Percentiles rank a stretch among this genome's conserved stretches.
Evolutionary conservation across 495 filamentous ascomycete genomes (phyloP).

Genomic region (Poronia punctata): DNA sequence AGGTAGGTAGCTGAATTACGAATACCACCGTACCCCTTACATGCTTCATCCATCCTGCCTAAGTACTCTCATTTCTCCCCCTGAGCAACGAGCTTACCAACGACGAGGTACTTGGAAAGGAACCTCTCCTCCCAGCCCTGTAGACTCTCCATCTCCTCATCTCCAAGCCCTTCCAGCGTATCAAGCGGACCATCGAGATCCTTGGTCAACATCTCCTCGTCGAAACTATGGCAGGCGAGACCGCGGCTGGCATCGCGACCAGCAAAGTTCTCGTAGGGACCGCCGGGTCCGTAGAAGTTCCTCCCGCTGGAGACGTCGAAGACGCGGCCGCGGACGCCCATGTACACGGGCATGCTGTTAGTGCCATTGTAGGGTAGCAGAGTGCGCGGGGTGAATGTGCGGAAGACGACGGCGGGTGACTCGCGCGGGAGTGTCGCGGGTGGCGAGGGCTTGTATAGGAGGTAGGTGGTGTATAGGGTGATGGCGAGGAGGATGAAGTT

Average conservation of each 20-base stretch:
- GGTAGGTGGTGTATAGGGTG: constrained; percentile 62
- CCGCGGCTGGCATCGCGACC: constrained; percentile 91
- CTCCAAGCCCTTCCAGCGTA: constrained; percentile 63
- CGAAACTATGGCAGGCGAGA: constrained; percentile 87
- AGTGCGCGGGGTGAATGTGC: constrained; percentile 80
- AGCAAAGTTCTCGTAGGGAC: constrained; percentile 90
- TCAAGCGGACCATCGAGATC: constrained; percentile 84
- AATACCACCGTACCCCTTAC: neutral
- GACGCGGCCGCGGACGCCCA: constrained; percentile 76
- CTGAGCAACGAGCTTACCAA: constrained; percentile 72
- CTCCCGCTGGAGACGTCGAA: constrained; percentile 81
- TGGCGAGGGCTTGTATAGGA: constrained; percentile 53
- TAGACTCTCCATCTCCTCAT: constrained; percentile 75
- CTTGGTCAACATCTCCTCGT: constrained; percentile 93
- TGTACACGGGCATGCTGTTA: constrained; percentile 66
- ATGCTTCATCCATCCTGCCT: neutral
- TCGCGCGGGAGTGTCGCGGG: constrained; percentile 56
- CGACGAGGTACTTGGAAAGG: constrained; percentile 85
- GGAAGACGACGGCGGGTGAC: constrained; percentile 72
- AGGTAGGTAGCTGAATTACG: no score
- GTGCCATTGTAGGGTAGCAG: constrained; percentile 83
- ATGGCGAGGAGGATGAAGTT: constrained; percentile 69
- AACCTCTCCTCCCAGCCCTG: constrained; percentile 90
- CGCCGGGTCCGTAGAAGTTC: constrained; percentile 91
- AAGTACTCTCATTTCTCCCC: constrained; percentile 25